Evolutionary conservation across 306 rosid genomes (phyloP).

Genomic region (Potentilla sterilis): DNA sequence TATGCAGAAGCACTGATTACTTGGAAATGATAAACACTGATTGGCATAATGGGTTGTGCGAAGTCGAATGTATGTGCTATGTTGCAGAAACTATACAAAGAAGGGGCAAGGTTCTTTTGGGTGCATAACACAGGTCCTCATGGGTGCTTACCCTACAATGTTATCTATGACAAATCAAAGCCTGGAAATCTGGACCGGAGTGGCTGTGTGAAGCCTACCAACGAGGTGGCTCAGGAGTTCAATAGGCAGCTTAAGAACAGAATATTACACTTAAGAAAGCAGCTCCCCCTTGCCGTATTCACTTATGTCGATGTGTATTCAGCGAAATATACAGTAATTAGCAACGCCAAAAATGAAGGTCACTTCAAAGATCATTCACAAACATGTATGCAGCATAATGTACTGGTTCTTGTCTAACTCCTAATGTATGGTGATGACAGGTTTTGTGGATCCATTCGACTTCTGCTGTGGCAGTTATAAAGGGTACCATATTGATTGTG

Average conservation of each 20-base stretch:
- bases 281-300: slow-evolving; percentile 52
- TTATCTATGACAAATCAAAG: slow-evolving; percentile 46
- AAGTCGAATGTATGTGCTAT: slow-evolving; percentile 1
- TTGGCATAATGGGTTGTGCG: slow-evolving; percentile 7
- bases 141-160: slow-evolving; percentile 69
- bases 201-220: slow-evolving; percentile 66
- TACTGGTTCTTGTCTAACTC: background rate
- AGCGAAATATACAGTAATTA: slow-evolving; percentile 61
- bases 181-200: slow-evolving; percentile 50
- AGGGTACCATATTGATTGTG: slow-evolving; percentile 63
- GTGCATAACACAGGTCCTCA: slow-evolving; percentile 76
- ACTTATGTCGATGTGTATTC: slow-evolving; percentile 65
- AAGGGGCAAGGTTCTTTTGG: slow-evolving; percentile 79
- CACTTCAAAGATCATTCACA: background rate
- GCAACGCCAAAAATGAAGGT: slow-evolving; percentile 57
- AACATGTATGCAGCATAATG: background rate
- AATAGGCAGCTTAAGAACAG: slow-evolving; percentile 61
- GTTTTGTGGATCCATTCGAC: slow-evolving; percentile 67
- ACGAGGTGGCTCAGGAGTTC: slow-evolving; percentile 70
- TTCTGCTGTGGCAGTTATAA: slow-evolving; percentile 87
- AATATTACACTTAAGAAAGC: slow-evolving; percentile 37
- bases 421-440: slow-evolving; percentile 40
- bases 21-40: background rate
- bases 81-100: slow-evolving; percentile 64
- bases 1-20: background rate